Percentiles rank a stretch among this genome's conserved stretches.
phyloP scores from a whole-genome alignment of 352 stramenopile species.

The Pythium diclinum region DNA sequence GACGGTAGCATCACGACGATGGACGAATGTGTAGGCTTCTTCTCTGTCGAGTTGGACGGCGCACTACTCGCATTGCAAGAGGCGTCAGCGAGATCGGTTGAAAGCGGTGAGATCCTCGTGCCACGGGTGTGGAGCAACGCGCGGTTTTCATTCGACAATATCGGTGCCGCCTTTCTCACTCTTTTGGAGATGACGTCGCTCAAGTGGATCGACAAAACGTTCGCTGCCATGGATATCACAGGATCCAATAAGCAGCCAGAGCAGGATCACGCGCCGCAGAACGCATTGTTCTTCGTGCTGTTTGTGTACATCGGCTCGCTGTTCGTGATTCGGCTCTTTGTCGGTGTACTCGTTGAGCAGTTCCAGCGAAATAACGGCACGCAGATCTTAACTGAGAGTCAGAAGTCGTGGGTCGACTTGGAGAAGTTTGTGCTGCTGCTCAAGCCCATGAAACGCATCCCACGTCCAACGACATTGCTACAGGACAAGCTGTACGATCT shows the following conservation, averaged over 20 bases:
- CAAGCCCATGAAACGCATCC: conserved; percentile 55
- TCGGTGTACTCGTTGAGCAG: conserved; percentile 77
- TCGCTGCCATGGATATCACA: conserved; percentile 72
- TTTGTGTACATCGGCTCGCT: conserved; percentile 76
- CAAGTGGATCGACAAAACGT: conserved; percentile 79
- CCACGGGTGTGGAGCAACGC: conserved; percentile 66
- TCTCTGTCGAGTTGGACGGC: conserved; percentile 42
- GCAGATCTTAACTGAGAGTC: conserved; percentile 71
- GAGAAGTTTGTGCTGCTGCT: conserved; percentile 79
- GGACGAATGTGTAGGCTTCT: conserved; percentile 60
- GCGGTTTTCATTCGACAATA: conserved; percentile 79
- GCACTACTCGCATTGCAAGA: conserved; percentile 45
- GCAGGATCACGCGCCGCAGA: conserved; percentile 40
- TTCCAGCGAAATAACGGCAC: conserved; percentile 85
- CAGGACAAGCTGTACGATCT: conserved; percentile 53
- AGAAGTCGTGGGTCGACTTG: conserved; percentile 79
- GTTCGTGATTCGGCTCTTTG: conserved; percentile 78
- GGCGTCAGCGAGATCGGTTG: conserved; percentile 33
- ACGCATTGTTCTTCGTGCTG: conserved; percentile 67
- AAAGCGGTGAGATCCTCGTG: conserved; percentile 42
- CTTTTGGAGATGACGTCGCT: conserved; percentile 79
- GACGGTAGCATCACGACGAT: conserved; percentile 36
- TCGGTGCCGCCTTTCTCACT: conserved; percentile 57
- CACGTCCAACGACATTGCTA: conserved; percentile 29
- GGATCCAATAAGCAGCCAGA: conserved; percentile 44